Evolutionary conservation across 176 grass and related monocot genomes (phyloP).

Genomic region (Ensete ventricosum): DNA sequence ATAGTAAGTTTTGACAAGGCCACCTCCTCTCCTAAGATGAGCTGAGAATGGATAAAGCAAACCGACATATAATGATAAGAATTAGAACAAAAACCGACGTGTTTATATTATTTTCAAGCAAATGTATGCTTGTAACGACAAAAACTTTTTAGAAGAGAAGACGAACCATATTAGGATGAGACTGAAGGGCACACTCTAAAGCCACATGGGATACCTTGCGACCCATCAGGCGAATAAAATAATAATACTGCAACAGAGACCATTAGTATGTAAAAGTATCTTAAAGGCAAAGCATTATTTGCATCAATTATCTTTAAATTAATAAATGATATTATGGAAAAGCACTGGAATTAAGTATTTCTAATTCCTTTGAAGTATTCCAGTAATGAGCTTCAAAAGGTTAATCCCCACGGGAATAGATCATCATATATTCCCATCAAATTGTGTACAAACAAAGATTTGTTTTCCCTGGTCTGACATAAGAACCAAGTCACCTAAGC

Average conservation of each 20-base stretch:
- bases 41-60: slow-evolving; percentile 21
- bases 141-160: not conserved
- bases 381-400: not conserved
- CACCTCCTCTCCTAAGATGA: slow-evolving; percentile 73
- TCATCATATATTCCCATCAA: not conserved
- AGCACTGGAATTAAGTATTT: too few relatives aligned
- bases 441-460: not conserved
- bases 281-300: not conserved
- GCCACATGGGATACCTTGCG: slow-evolving; percentile 64
- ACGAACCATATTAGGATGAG: slow-evolving; percentile 72
- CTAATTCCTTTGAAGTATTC: not conserved
- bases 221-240: slow-evolving; percentile 73
- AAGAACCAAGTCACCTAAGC: not conserved
- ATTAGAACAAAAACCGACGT: not conserved
- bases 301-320: slow-evolving; percentile 1
- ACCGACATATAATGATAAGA: not conserved
- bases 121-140: not conserved
- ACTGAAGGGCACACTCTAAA: slow-evolving; percentile 64
- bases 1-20: slow-evolving; percentile 69
- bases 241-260: slow-evolving; percentile 46
- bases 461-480: not conserved
- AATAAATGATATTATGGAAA: not conserved
- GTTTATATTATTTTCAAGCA: not conserved
- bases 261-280: not conserved
- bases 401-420: not conserved